These are phyloP conservation scores for Caryopteris hybrid DNA, from an alignment of 305 asterid species.

Conservation along the genomic window DNA sequence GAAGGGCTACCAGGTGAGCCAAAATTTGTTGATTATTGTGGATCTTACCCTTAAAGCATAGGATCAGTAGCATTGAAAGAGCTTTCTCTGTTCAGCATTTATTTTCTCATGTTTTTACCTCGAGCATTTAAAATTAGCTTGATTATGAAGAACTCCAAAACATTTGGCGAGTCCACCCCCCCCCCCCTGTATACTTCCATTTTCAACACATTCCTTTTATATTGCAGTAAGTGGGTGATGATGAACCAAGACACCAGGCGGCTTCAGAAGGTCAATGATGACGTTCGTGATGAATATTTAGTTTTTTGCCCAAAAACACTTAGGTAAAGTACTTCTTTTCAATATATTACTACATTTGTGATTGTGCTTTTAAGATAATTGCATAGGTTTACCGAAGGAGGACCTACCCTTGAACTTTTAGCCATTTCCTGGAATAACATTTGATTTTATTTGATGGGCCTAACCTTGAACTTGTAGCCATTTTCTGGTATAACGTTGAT, in stretches of 20 bases:
- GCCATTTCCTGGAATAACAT: too few species aligned
- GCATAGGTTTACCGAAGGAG: too few species aligned
- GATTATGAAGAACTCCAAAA: background rate
- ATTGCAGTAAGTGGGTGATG: constrained; percentile 97
- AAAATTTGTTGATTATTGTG: too few species aligned
- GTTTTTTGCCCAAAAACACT: constrained; percentile 68
- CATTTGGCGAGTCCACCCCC: background rate
- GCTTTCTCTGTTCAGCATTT: background rate
- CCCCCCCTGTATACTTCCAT: background rate
- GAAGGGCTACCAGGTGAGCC: constrained; percentile 84
- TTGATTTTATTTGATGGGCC: too few species aligned
- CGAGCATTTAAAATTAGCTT: background rate
- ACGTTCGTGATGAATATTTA: constrained; percentile 83
- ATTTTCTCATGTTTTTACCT: background rate
- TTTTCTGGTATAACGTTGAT: background rate
- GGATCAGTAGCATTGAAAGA: background rate
- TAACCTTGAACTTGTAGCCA: background rate
- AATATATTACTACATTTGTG: background rate
- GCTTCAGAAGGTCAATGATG: constrained; percentile 90
- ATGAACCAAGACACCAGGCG: constrained; percentile 93
- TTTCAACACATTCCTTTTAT: constrained; percentile 3
- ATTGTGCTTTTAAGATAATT: too few species aligned
- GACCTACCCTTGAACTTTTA: too few species aligned
- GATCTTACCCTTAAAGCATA: background rate
- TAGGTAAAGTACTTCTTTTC: constrained; percentile 26